Base-by-base conservation (phyloP, 345 rosid genomes). In the Pseudoturritis turrita region DNA sequence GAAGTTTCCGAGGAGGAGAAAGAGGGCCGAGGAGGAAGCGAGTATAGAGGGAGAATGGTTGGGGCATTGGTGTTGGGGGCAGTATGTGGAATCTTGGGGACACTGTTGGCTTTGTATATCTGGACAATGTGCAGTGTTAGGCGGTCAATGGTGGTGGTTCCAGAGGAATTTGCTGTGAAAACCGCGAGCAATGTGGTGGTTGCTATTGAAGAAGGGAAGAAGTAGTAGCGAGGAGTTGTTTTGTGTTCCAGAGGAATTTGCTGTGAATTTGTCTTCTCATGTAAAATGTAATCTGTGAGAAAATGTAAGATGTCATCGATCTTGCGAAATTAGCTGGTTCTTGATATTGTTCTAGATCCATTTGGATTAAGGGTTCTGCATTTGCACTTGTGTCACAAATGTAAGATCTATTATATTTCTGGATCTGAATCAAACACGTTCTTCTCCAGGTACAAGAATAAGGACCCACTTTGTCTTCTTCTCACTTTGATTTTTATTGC, bases 1-100 rank as follows among this genome's bases (percentile, higher is more conserved):
- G 81, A 69, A 62, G 11, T 8, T 45, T 35, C 65, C 17, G 37
- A 1, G 44, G 64, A 41, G 22, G 68, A 31, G 56, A 29, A 7
- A 72, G 47, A 62, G 11, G 29, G 39, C 44, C 28, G 18, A 12
- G 47, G 4, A 21, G 33, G 25, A 76, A 80, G 68, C 39, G 81
- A 75, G 47, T 87, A 96, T 74, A 29, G 77, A 52, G 58, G 81
- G 76, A 80, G 81, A 76, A 82, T 85, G 52, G 46, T 87, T 46
- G 86, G 83, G 14, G 86, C 88, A 1, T 73, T 87, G 84, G 54
- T 86, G 13, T 80, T 84, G 35, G 98, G 94, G 21, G 65, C 76
- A 43, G 88, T 68, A 1, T 84, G 85, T 74, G 98, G 97, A 54
- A 86, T 84, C 13, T 57, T 93, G 62, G 91, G 94, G 3, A 84